These are phyloP conservation scores for Rubroboletus pulcherrimus DNA, from an alignment of 768 basidiomycete genomes.

Conservation along the genomic window DNA sequence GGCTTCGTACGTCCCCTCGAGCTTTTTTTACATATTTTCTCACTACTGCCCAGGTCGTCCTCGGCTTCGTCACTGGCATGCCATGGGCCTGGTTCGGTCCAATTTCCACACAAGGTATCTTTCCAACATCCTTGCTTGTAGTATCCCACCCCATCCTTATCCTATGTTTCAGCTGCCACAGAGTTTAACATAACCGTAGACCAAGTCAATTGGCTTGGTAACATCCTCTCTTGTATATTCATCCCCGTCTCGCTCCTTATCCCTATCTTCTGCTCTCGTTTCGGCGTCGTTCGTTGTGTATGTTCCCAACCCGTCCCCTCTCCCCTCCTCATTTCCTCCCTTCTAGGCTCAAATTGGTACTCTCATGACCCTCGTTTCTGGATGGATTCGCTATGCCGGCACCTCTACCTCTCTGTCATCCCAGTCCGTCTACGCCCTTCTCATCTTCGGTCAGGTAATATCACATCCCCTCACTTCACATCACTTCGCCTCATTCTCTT, in stretches of 20 bases:
- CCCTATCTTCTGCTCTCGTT: constrained; percentile 54
- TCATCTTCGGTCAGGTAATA: constrained; percentile 68
- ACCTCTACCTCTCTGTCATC: constrained; percentile 52
- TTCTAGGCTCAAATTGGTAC: constrained; percentile 62
- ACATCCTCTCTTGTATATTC: constrained; percentile 58
- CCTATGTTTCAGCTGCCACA: constrained; percentile 41
- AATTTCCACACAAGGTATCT: constrained; percentile 63
- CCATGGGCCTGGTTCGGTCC: constrained; percentile 83
- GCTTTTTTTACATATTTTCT: background rate
- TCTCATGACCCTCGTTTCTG: constrained; percentile 50
- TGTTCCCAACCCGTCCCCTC: constrained; percentile 23
- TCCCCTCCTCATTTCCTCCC: background rate
- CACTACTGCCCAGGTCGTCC: constrained; percentile 42
- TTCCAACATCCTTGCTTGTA: no score
- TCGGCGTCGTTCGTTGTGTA: constrained; percentile 63
- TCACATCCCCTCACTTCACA: background rate
- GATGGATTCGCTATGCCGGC: constrained; percentile 77
- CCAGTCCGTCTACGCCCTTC: constrained; percentile 54
- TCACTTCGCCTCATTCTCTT: background rate
- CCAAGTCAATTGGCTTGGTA: constrained; percentile 80
- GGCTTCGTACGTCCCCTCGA: constrained; percentile 44
- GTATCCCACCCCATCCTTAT: background rate
- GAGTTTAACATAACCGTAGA: constrained; percentile 68
- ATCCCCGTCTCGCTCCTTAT: constrained; percentile 58
- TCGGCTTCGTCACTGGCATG: constrained; percentile 64